These are phyloP conservation scores for Saccharomycopsis capsularis DNA, from an alignment of 805 yeast genomes.

Conservation along the genomic window DNA sequence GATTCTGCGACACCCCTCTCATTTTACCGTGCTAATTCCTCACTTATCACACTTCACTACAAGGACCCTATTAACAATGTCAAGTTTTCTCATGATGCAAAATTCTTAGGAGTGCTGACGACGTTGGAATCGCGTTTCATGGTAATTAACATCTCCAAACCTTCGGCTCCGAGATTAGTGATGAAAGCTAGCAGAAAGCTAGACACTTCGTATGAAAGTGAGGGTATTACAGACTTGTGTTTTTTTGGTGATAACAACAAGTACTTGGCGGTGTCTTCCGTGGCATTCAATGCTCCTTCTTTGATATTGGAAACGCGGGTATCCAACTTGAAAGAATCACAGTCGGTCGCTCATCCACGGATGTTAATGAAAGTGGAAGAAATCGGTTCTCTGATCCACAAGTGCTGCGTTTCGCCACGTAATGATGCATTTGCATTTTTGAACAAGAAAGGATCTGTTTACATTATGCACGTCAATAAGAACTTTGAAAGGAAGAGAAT, in stretches of 20 bases:
- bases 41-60: conserved; percentile 76
- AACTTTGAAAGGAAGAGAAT: conserved; percentile 44
- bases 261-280: conserved; percentile 49
- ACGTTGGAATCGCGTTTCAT: conserved; percentile 73
- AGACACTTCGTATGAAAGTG: conserved; percentile 67
- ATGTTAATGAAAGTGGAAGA: conserved; percentile 63
- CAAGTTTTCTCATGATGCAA: conserved; percentile 64
- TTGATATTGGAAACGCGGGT: conserved; percentile 60
- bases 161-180: conserved; percentile 56
- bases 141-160: conserved; percentile 59
- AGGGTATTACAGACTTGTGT: conserved; percentile 78
- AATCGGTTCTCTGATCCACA: conserved; percentile 73
- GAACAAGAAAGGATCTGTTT: conserved; percentile 72
- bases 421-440: conserved; percentile 81
- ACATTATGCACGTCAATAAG: conserved; percentile 44
- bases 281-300: conserved; percentile 60
- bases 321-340: conserved; percentile 34
- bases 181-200: conserved; percentile 61
- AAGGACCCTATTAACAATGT: conserved; percentile 75
- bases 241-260: conserved; percentile 62
- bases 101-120: conserved; percentile 33
- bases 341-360: conserved; percentile 46
- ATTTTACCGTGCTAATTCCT: conserved; percentile 5
- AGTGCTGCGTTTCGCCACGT: conserved; percentile 69
- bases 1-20: neutral